Percentiles rank a stretch among this genome's conserved stretches.
phyloP scores from a whole-genome alignment of 2,329 filamentous ascomycete species.

The Penicillium sp. region DNA sequence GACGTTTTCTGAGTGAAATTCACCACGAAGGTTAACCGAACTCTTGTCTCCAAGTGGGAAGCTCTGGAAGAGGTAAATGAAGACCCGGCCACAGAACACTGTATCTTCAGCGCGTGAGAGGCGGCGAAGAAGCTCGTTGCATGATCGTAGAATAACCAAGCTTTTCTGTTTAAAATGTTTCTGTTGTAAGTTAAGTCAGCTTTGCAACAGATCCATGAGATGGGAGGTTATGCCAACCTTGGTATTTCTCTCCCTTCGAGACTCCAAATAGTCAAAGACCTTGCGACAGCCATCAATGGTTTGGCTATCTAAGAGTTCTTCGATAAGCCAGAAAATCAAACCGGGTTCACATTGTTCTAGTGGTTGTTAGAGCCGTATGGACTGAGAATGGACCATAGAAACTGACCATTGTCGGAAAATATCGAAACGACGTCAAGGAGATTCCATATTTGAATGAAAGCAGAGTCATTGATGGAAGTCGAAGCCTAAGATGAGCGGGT shows the following conservation, averaged over 20 bases:
- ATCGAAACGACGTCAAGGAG: conserved; percentile 88
- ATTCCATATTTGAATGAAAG: conserved; percentile 87
- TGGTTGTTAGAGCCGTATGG: conserved; percentile 21
- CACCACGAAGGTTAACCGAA: conserved; percentile 91
- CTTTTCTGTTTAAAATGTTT: conserved; percentile 78
- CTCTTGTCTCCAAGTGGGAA: conserved; percentile 96
- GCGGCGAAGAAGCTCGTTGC: conserved; percentile 90
- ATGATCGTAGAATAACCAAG: conserved; percentile 84
- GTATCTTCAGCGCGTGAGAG: conserved; percentile 96
- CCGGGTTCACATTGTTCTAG: conserved; percentile 67
- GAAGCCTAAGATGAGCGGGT: conserved; percentile 56
- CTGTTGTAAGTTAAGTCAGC: conserved; percentile 32
- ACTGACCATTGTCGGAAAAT: conserved; percentile 76
- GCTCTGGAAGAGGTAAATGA: conserved; percentile 98
- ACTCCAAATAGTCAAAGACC: conserved; percentile 94
- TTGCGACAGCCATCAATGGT: conserved; percentile 87
- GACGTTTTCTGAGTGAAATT: conserved; percentile 93
- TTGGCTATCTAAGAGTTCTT: conserved; percentile 94
- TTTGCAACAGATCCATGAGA: not conserved
- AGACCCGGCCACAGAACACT: conserved; percentile 94
- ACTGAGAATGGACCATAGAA: conserved; percentile 20
- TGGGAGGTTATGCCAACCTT: conserved; percentile 52
- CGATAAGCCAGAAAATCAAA: conserved; percentile 83
- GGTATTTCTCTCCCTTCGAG: conserved; percentile 82
- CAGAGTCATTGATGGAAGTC: conserved; percentile 71